These are phyloP conservation scores for Barbatosphaeria neglecta DNA, from an alignment of 495 filamentous ascomycete genomes.

Conservation along the genomic window DNA sequence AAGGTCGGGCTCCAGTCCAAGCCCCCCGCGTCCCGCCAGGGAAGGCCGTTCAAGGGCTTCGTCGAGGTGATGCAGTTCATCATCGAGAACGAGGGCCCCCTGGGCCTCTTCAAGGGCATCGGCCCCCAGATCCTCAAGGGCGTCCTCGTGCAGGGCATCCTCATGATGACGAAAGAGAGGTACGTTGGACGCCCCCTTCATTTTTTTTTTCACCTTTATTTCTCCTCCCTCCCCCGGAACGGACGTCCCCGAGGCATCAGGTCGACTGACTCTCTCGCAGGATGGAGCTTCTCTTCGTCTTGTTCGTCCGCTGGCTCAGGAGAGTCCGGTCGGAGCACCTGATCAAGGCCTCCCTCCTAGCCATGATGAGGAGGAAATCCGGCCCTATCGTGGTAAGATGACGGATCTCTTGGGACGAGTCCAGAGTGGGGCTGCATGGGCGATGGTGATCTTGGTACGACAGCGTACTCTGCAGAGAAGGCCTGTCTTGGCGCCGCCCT, in stretches of 20 bases:
- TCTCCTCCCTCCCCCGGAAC: background rate
- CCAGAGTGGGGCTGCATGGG: too few relatives aligned
- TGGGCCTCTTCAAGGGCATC: conserved; percentile 91
- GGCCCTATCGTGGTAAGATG: conserved; percentile 37
- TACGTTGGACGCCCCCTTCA: conserved; percentile 29
- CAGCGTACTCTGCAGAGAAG: too few relatives aligned
- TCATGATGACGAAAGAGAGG: conserved; percentile 99
- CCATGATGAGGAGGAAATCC: conserved; percentile 36
- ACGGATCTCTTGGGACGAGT: too few relatives aligned
- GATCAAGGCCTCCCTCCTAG: conserved; percentile 49
- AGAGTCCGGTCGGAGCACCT: conserved; percentile 61
- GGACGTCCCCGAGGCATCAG: too few relatives aligned
- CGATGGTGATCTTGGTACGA: too few relatives aligned
- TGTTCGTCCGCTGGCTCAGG: conserved; percentile 72
- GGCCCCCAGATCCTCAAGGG: conserved; percentile 90
- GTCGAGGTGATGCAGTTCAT: conserved; percentile 92
- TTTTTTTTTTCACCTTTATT: too few relatives aligned
- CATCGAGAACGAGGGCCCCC: conserved; percentile 68
- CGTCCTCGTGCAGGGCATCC: conserved; percentile 79
- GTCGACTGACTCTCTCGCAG: conserved; percentile 32
- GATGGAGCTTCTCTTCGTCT: conserved; percentile 80
- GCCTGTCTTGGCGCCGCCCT: too few relatives aligned
- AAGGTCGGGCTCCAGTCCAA: conserved; percentile 94
- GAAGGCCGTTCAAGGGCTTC: conserved; percentile 92
- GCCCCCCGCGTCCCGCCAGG: conserved; percentile 70